Base-by-base conservation (phyloP, 306 rosid species). In the Fragaria nilgerrensis region DNA sequence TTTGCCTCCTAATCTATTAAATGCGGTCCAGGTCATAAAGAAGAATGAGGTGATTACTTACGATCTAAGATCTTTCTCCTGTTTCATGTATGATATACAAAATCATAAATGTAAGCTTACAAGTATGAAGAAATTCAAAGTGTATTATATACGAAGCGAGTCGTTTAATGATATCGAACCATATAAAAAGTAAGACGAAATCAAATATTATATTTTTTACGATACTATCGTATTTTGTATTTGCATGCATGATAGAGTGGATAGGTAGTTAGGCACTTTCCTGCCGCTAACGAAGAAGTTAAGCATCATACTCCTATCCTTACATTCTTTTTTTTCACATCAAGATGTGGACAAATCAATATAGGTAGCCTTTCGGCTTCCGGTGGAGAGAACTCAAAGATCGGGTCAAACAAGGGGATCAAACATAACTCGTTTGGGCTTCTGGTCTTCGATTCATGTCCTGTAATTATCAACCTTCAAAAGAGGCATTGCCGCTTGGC, bases 251-350 rank as follows among this genome's bases (percentile, higher is more conserved):
- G 2, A 43, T 9, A 13, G 50, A 53, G 4, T 8, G 50, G 47
- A 43, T 9, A 43, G 47, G 47, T 43, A 8, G 65, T 59, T 80
- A 70, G 75, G 10, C 65, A 77, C 67, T 61, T 78, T 78, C 79
- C 68, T 41, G 37, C 23, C 62, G 58, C 71, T 83, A 25, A 56
- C 47, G 48, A 50, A 5, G 23, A 52, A 20, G 14, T 47, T 62
- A 69, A 45, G 41, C 48, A 52, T 72, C 66, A 13, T 1, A 19
- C 73, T 2, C 19, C 2, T 69, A 1, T 44, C 10, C 1, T 36
- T 13, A 37, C 19, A 5, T 17, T 14, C 3, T 32, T 0, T 3
- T 32, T 3, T 2, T 34, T 72, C 55, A 5, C 5, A n/a, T 4
- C 7, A 2, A 13, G 12, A 14, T 0, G 14, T 4, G 13, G 9